Evolutionary conservation across 352 stramenopile genomes (phyloP), one percentile per base, ranked within the genome.

Genomic region (Phytophthora crassamura): DNA sequence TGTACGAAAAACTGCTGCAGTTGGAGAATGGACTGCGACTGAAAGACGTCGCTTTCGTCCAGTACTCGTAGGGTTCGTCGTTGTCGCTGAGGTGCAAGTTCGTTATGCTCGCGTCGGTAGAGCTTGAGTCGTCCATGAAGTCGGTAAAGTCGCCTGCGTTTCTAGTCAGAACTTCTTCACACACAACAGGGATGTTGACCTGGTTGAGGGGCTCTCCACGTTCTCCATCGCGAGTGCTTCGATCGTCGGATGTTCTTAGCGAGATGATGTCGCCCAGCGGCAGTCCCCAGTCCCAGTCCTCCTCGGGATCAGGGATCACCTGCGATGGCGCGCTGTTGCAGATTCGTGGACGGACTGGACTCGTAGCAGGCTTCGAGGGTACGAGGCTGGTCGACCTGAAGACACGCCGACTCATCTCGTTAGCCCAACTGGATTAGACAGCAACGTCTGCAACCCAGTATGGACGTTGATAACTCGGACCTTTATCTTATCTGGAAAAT

Each of bases 11-110:
- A 16, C 58, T 59, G 38, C 58, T 59, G 22, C 47, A 53, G 32
- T 47, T 52, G 14, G 58, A 66, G 58, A 66, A 66, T 28, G 58
- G 58, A 18, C 58, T 66, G 30, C 16, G 38, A 14, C n/a, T 59
- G 36, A 48, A 66, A 5, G 47, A 51, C 39, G 14, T 47, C 28
- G 38, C 10, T 48, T 46, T 48, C 20, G 16, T 48, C 58, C 58
- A 66, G 32, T 49, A 66, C 38, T 66, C 58, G 39, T 59, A 56
- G 1, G 58, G 47, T 35, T 47, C 58, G 22, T 59, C 39, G 18
- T 18, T 40, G n/a, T 30, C 20, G 40, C 41, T 52, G 25, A 53
- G 32, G 10, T 46, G 22, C 6, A 40, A 9, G 14, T 4, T 9
- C 18, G 11, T 28, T 34, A 22, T 53, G 22, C 4, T 32, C 5